Percentiles rank a stretch among this genome's conserved stretches.
Evolutionary conservation across 1,284 basidiomycete genomes (phyloP).

Genomic region (Melampsora abietis-canadensis): DNA sequence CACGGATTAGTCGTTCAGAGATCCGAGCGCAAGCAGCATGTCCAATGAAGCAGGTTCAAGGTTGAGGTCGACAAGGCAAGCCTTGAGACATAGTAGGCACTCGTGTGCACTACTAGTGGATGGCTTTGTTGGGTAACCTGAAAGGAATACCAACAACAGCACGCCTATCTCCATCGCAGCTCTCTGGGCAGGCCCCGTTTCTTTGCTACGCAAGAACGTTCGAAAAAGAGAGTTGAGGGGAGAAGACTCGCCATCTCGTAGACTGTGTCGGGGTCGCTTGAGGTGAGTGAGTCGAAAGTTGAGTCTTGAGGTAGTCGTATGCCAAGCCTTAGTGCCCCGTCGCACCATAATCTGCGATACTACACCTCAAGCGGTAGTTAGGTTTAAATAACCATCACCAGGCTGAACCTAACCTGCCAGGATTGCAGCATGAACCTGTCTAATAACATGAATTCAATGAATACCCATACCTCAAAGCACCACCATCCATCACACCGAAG

Average conservation of each 20-base stretch:
- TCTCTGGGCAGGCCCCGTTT: constrained; percentile 12
- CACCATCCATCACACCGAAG: no score
- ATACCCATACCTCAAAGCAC: no score
- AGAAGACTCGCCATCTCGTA: constrained; percentile 18
- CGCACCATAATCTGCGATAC: no score
- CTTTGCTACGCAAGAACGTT: constrained; percentile 1
- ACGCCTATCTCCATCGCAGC: constrained; percentile 7
- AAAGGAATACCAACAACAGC: constrained; percentile 9
- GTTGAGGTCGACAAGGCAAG: neutral
- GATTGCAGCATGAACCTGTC: no score
- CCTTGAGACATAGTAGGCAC: neutral
- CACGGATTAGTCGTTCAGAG: neutral
- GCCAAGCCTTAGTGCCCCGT: neutral
- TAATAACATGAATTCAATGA: no score
- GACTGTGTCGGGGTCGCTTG: constrained; percentile 5
- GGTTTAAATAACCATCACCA: constrained; percentile 1
- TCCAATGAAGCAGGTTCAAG: neutral
- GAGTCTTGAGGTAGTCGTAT: neutral
- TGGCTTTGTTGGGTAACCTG: constrained; percentile 11
- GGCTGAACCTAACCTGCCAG: neutral
- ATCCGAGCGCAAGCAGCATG: neutral
- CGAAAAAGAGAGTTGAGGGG: constrained; percentile 8
- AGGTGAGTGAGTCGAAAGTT: neutral
- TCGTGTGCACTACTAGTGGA: neutral
- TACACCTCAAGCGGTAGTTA: neutral